Conservation (phyloP, 257 asterid species). For the Primulina huaijiensis region DNA sequence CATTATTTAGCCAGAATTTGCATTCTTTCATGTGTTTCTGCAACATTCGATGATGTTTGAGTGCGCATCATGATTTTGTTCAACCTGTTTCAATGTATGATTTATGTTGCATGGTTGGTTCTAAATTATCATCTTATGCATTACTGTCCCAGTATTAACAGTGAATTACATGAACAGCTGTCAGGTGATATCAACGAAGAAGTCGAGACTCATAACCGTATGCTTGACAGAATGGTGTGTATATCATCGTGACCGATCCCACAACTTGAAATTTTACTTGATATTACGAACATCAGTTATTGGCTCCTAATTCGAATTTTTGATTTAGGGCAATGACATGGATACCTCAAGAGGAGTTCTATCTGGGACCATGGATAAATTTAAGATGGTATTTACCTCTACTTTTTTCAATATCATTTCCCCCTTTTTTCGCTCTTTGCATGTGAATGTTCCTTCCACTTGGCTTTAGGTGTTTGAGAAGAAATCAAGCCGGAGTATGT, state of each 20-base stretch:
- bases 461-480: slow-evolving; percentile 77
- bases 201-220: slow-evolving; percentile 74
- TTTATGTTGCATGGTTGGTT: too few species aligned
- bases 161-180: slow-evolving; percentile 44
- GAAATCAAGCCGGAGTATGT: slow-evolving; percentile 84
- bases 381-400: slow-evolving; percentile 61
- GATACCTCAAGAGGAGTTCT: slow-evolving; percentile 90
- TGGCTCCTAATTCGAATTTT: slow-evolving; percentile 6
- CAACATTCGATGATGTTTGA: background rate
- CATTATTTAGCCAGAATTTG: background rate
- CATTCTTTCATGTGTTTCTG: background rate
- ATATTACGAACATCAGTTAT: background rate
- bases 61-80: background rate
- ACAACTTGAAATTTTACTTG: background rate
- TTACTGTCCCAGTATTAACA: slow-evolving; percentile 2
- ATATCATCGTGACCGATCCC: background rate
- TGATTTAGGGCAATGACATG: slow-evolving; percentile 82
- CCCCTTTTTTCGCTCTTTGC: background rate
- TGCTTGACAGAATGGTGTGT: slow-evolving; percentile 93
- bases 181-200: slow-evolving; percentile 94
- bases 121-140: background rate
- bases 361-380: slow-evolving; percentile 94
- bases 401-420: background rate
- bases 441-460: background rate
- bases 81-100: too few species aligned